Base-by-base conservation (phyloP, 352 stramenopile genomes). In the Phytophthora pisi region DNA sequence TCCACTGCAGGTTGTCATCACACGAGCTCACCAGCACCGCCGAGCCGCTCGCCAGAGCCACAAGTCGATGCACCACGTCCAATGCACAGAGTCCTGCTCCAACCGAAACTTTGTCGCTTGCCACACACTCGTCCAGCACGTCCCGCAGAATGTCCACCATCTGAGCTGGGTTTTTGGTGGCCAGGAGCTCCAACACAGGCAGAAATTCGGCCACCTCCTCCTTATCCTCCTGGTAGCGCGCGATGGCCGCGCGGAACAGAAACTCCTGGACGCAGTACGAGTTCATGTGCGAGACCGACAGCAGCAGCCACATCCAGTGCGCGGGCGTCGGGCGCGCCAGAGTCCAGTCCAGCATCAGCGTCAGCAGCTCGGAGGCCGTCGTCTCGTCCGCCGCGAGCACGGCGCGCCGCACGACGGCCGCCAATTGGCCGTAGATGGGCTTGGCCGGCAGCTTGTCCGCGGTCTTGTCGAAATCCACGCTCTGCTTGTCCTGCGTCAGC, bases 1-100 rank as follows among this genome's bases (percentile, higher is more conserved):
- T 70, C 67, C 78, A 91, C 61, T 92, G 81, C 8, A 92, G 72
- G 26, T 69, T 90, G 24, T 88, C 79, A 49, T 90, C 84, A 42
- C 82, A 81, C 0, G 74, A 65, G 7, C 55, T 56, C 5, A 90
- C 63, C 7, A 90, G 57, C 9, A 68, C 42, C 5, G 67, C 51
- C 4, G 75, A 90, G 10, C 72, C 42, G 30, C 60, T 72, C 5
- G 69, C 77, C 13, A 92, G 5, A 1, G 62, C 46, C 13, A 90
- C 24, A 7, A 92, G 59, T 7, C 53, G 66, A 13, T 34, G 46
- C 28, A 86, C 55, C 4, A 66, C 67, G 23, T 64, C 57, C 20
- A 23, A 0, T 2, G 52, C 55, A 8, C 49, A 45, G 38, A 58
- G 2, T 9, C 36, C 54, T 49, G 42, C 20, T 20, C 45, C 45